phyloP scores from a whole-genome alignment of 2,329 filamentous ascomycete genomes.

The Botrytis paeoniae region DNA sequence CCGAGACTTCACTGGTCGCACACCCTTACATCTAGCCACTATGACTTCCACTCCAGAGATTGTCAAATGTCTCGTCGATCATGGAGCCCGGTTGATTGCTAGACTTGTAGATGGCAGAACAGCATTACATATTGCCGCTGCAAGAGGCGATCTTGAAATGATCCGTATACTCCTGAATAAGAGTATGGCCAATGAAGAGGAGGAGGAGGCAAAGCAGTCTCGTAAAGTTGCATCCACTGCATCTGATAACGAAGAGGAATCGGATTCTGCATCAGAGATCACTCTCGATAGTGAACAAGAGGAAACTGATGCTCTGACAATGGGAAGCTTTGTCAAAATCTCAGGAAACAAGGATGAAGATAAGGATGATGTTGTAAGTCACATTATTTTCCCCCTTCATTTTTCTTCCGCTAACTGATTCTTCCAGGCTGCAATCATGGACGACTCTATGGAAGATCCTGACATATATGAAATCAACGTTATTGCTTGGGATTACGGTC shows the following conservation, averaged over 20 bases:
- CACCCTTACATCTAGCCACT: conserved; percentile 74
- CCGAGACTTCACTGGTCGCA: conserved; percentile 74
- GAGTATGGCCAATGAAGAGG: conserved; percentile 70
- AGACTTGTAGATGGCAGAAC: conserved; percentile 77
- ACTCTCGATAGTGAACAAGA: conserved; percentile 31
- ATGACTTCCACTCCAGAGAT: conserved; percentile 66
- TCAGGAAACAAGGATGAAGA: conserved; percentile 46
- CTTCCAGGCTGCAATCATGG: conserved; percentile 45
- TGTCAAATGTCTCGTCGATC: conserved; percentile 67
- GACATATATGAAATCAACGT: conserved; percentile 79
- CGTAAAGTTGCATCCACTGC: conserved; percentile 31
- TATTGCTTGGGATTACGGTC: conserved; percentile 74
- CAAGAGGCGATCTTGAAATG: conserved; percentile 65
- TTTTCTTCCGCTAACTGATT: conserved; percentile 38
- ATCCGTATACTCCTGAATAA: conserved; percentile 69
- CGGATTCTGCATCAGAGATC: conserved; percentile 39
- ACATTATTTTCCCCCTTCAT: conserved; percentile 35
- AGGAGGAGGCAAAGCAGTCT: conserved; percentile 56
- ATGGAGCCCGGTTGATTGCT: conserved; percentile 69
- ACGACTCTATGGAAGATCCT: conserved; percentile 63
- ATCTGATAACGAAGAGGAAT: conserved; percentile 39
- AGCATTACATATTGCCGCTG: conserved; percentile 77
- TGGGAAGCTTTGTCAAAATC: conserved; percentile 74
- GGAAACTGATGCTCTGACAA: conserved; percentile 50
- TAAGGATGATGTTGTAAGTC: conserved; percentile 42